Base-by-base conservation (phyloP, 2,329 filamentous ascomycete genomes). In the Nemania diffusa region DNA sequence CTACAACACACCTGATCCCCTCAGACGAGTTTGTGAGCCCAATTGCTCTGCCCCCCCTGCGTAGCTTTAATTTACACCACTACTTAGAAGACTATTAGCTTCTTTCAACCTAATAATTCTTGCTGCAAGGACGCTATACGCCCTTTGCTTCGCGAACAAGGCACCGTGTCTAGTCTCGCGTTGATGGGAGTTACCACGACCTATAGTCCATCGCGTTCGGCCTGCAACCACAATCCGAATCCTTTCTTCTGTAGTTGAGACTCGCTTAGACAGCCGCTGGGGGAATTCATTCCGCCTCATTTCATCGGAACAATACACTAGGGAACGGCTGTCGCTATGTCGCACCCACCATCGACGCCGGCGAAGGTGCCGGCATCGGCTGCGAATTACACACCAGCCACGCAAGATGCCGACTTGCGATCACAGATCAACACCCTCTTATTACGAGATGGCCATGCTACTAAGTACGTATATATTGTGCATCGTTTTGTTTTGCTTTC, bases 361-460 rank as follows among this genome's bases (percentile, higher is more conserved):
- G 86, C 88, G 73, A 89, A 89, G 75, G 86, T 90, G 56, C 86
- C 88, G 15, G 79, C 85, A 6, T 84, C 85, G 34, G 86, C 86
- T n/a, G 82, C 87, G 2, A 85, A 82, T 72, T 88, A 90, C 78
- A 86, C 87, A 17, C 80, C 85, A 57, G 86, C 87, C 5, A 90
- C 87, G 8, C 83, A 88, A 64, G 88, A 91, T 72, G 82, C 85
- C 6, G 88, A 90, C 65, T 78, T 90, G 64, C 82, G 88, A 24
- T 90, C 88, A 1, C 84, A 89, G 72, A 87, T 91, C 73, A 90
- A 91, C 75, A 81, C 82, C 9, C 73, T 87, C 13, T 79, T 91
- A 26, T 80, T 90, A 37, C 81, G 82, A 46, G 87, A 88, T 52
- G 88, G 88, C 2, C 85, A 90, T 69, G 84, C 90, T 26, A 78